These are phyloP conservation scores for Saturnispora gosingensis DNA, from an alignment of 805 yeast genomes.

Conservation along the genomic window DNA sequence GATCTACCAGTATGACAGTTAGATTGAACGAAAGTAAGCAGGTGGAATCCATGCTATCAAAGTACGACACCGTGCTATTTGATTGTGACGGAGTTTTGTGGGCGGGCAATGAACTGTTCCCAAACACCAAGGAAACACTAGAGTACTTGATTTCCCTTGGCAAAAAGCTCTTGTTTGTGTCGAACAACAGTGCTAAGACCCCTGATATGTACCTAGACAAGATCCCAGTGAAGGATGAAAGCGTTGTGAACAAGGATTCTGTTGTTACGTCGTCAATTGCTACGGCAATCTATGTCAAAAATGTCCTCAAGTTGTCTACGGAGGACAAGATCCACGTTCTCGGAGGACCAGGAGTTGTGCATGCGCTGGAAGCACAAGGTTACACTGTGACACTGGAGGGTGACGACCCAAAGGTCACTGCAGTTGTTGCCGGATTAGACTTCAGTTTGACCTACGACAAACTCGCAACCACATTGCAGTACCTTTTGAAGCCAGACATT, in stretches of 20 bases:
- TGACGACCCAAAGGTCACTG: constrained; percentile 71
- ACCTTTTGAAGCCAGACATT: constrained; percentile 54
- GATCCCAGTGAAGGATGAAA: constrained; percentile 39
- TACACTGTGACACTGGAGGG: constrained; percentile 62
- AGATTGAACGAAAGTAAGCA: constrained; percentile 41
- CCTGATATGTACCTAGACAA: constrained; percentile 67
- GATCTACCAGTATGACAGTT: constrained; percentile 30
- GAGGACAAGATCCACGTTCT: constrained; percentile 78
- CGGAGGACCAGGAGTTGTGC: constrained; percentile 81
- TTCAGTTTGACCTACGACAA: constrained; percentile 70
- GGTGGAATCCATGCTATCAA: constrained; percentile 45
- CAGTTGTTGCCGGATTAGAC: constrained; percentile 86
- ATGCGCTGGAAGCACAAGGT: constrained; percentile 69
- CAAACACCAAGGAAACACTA: constrained; percentile 70
- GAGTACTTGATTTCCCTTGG: constrained; percentile 41
- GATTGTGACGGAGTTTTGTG: constrained; percentile 98
- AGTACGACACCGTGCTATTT: constrained; percentile 79
- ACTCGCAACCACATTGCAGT: constrained; percentile 73
- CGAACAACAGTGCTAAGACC: constrained; percentile 92
- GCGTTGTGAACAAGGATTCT: constrained; percentile 38
- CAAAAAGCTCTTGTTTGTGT: constrained; percentile 79
- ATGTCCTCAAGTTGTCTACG: constrained; percentile 65
- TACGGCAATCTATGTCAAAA: constrained; percentile 73
- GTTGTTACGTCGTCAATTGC: constrained; percentile 91
- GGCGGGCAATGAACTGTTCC: constrained; percentile 78